Evolutionary conservation across 2,329 filamentous ascomycete species (phyloP).

Genomic region (Fusarium ambrosium): DNA sequence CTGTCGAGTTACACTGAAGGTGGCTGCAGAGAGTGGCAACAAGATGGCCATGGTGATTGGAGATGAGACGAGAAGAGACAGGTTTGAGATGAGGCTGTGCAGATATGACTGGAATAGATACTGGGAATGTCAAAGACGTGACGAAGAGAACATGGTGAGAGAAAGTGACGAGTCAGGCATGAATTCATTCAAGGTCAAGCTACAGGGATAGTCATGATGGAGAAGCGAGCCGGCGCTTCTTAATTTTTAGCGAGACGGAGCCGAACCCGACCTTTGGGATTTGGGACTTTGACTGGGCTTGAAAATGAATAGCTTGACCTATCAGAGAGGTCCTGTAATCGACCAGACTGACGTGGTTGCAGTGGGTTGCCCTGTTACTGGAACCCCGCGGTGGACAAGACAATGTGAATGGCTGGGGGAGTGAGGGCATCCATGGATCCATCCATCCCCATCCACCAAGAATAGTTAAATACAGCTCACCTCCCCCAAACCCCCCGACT

Average conservation of each 20-base stretch:
- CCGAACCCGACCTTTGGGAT: slow-evolving; percentile 5
- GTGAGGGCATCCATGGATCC: slow-evolving; percentile 10
- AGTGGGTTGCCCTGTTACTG: slow-evolving; percentile 21
- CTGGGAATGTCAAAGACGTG: not conserved
- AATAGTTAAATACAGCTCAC: slow-evolving; percentile 44
- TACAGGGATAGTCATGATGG: not conserved
- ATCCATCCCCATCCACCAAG: not conserved
- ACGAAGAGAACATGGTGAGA: not conserved
- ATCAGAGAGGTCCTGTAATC: slow-evolving; percentile 8
- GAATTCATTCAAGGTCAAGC: slow-evolving; percentile 2
- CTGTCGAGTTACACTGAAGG: slow-evolving; percentile 18
- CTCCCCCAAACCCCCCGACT: slow-evolving; percentile 25
- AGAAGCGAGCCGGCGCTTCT: not conserved
- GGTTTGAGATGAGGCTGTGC: slow-evolving; percentile 20
- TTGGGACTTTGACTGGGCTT: slow-evolving; percentile 4
- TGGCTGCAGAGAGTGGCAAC: slow-evolving; percentile 33
- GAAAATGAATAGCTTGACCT: slow-evolving; percentile 18
- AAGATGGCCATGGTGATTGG: slow-evolving; percentile 16
- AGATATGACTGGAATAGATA: slow-evolving; percentile 22
- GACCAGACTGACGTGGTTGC: slow-evolving; percentile 19
- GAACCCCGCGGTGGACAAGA: slow-evolving; percentile 30
- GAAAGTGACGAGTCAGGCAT: slow-evolving; percentile 36
- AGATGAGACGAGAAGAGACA: slow-evolving; percentile 7
- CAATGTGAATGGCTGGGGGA: slow-evolving; percentile 30
- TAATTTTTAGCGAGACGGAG: slow-evolving; percentile 12